These are phyloP conservation scores for Zanthoxylum bungeanum DNA, from an alignment of 345 rosid species.

Conservation along the genomic window DNA sequence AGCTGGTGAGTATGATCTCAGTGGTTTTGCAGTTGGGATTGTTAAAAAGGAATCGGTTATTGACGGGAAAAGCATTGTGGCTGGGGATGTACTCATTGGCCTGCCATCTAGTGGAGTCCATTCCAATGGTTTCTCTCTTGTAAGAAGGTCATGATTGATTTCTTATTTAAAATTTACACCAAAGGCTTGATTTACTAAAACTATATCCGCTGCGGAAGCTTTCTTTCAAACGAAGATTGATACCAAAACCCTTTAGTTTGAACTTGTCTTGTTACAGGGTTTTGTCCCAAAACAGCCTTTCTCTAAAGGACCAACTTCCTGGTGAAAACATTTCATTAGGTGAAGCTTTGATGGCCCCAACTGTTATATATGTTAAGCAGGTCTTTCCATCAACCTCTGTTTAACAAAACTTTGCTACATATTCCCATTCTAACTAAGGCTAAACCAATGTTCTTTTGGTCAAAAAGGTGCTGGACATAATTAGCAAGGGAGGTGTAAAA, in stretches of 20 bases:
- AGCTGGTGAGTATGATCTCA: slow-evolving; percentile 84
- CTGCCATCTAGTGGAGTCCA: slow-evolving; percentile 95
- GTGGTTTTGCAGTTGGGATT: slow-evolving; percentile 87
- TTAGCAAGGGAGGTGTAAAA: slow-evolving; percentile 77
- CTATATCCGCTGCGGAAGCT: background rate
- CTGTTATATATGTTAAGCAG: slow-evolving; percentile 86
- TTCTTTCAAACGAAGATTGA: background rate
- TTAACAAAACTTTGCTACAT: background rate
- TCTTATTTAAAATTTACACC: background rate
- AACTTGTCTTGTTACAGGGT: slow-evolving; percentile 40
- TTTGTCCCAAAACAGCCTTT: slow-evolving; percentile 56
- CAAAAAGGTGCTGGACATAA: slow-evolving; percentile 67
- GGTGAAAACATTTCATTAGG: slow-evolving; percentile 59
- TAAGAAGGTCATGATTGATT: slow-evolving; percentile 51
- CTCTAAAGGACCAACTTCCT: slow-evolving; percentile 64
- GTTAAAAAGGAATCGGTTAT: slow-evolving; percentile 76
- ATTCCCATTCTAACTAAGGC: background rate
- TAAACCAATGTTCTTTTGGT: background rate
- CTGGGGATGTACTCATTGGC: slow-evolving; percentile 79
- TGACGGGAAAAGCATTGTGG: slow-evolving; percentile 69
- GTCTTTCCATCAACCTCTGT: slow-evolving; percentile 25
- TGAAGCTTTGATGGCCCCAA: slow-evolving; percentile 91
- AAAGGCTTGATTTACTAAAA: background rate
- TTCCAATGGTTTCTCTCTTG: slow-evolving; percentile 94
- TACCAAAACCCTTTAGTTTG: background rate